A percentile compares a stretch with the other conserved stretches of the same genome.
Evolutionary conservation across 2,329 filamentous ascomycete species (phyloP).

Genomic region (Neofusicoccum umdonicola): DNA sequence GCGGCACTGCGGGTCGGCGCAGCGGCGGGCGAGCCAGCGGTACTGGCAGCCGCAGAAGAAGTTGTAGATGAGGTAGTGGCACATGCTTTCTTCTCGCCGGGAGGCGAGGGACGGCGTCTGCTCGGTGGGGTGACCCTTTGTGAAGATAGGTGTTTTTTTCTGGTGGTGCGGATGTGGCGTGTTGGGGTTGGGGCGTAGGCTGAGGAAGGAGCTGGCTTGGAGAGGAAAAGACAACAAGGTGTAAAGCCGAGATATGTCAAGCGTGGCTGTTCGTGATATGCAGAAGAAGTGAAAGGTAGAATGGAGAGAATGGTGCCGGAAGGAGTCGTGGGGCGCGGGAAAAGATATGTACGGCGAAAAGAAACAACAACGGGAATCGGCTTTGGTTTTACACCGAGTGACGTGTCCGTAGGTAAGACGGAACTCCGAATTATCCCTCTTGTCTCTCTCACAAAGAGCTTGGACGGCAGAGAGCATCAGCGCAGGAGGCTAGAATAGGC

Average conservation of each 20-base stretch:
- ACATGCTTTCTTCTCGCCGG: not conserved
- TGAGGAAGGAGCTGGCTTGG: too few relatives aligned
- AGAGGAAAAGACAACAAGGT: not conserved
- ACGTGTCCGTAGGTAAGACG: slow-evolving; percentile 9
- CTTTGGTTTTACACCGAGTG: not conserved
- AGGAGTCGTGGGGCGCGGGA: not conserved
- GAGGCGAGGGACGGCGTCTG: not conserved
- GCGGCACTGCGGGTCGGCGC: not conserved
- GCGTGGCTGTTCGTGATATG: not conserved
- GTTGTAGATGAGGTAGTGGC: slow-evolving; percentile 13
- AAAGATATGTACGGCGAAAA: not conserved
- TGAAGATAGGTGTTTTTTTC: not conserved
- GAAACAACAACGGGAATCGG: not conserved
- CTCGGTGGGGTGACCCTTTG: not conserved
- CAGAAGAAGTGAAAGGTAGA: not conserved
- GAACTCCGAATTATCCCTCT: not conserved
- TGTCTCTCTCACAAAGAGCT: not conserved
- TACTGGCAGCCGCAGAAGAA: slow-evolving; percentile 17
- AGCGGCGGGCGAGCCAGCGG: slow-evolving; percentile 5
- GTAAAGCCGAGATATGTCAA: not conserved
- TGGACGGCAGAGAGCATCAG: not conserved
- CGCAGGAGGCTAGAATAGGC: slow-evolving; percentile 3
- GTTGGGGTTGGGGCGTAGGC: too few relatives aligned
- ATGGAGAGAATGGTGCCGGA: too few relatives aligned
- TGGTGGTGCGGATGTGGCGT: not conserved